These are phyloP conservation scores for Xylaria flabelliformis DNA, from an alignment of 495 filamentous ascomycete genomes.

Conservation along the genomic window DNA sequence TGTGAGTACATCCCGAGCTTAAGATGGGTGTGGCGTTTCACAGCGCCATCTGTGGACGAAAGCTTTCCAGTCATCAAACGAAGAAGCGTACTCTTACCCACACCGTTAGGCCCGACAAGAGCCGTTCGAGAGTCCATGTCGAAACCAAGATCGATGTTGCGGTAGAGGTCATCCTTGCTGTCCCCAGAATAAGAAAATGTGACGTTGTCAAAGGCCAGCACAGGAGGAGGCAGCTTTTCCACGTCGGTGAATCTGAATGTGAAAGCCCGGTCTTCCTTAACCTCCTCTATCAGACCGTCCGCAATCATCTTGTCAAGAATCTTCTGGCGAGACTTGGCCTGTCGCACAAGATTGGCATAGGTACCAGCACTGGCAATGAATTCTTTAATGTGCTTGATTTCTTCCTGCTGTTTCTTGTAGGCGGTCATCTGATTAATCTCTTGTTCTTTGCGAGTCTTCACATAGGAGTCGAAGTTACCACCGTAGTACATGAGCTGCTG, in stretches of 20 bases:
- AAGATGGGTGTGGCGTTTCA: constrained; percentile 93
- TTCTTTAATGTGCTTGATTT: constrained; percentile 99
- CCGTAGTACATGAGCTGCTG: constrained; percentile 96
- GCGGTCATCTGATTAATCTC: constrained; percentile 99
- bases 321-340: constrained; percentile 99
- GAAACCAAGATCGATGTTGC: constrained; percentile 95
- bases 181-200: constrained; percentile 97
- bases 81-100: constrained; percentile 98
- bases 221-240: constrained; percentile 95
- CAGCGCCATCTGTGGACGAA: constrained; percentile 78
- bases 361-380: constrained; percentile 99
- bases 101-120: constrained; percentile 98
- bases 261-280: constrained; percentile 86
- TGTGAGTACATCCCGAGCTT: constrained; percentile 98
- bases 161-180: constrained; percentile 88
- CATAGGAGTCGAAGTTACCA: constrained; percentile 99
- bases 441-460: constrained; percentile 92
- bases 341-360: constrained; percentile 97
- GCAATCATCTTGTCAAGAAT: constrained; percentile 99
- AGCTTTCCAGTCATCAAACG: constrained; percentile 97
- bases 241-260: constrained; percentile 98
- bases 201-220: constrained; percentile 94
- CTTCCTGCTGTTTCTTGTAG: constrained; percentile 98
- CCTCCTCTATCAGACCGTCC: constrained; percentile 95
- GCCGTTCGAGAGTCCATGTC: constrained; percentile 99